phyloP scores from a whole-genome alignment of 192 early-diverging fungal genomes.

The Blastocladiella britannica region DNA sequence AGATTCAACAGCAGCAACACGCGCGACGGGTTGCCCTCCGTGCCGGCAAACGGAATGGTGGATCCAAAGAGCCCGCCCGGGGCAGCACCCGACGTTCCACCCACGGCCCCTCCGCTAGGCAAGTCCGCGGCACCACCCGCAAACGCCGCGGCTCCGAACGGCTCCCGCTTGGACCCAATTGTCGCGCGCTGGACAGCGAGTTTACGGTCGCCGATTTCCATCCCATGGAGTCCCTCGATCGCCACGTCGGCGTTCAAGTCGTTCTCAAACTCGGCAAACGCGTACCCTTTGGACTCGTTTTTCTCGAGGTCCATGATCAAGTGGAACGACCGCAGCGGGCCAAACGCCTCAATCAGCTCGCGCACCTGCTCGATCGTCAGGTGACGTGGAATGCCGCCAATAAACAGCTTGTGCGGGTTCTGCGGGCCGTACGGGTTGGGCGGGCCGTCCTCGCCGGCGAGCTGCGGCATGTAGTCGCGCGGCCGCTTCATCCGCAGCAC shows the following conservation, averaged over 20 bases:
- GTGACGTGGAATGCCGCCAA: constrained; percentile 75
- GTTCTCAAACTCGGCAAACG: constrained; percentile 89
- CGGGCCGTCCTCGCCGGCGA: constrained; percentile 27
- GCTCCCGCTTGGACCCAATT: constrained; percentile 47
- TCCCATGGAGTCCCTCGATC: constrained; percentile 82
- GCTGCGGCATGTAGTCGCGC: constrained; percentile 62
- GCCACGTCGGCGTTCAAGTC: constrained; percentile 75
- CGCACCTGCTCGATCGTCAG: constrained; percentile 82
- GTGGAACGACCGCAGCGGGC: constrained; percentile 77
- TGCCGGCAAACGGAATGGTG: constrained; percentile 18
- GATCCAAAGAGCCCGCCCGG: not conserved
- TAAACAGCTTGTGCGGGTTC: constrained; percentile 79
- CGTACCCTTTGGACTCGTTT: constrained; percentile 72
- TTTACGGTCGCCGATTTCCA: constrained; percentile 83
- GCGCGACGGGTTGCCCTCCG: constrained; percentile 42
- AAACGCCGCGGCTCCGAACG: constrained; percentile 7
- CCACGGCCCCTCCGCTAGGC: constrained; percentile 5
- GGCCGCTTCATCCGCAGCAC: constrained; percentile 83
- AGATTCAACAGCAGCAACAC: constrained; percentile 87
- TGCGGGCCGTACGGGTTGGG: constrained; percentile 36
- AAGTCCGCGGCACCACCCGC: constrained; percentile 2
- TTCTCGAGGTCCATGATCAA: constrained; percentile 66
- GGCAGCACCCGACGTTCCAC: constrained; percentile 9
- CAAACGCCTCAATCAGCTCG: constrained; percentile 84
- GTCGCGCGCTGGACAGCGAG: constrained; percentile 85